Evolutionary conservation across 163 green algal genomes (phyloP).

Genomic region (Coccomyxa subellipsoidea): DNA sequence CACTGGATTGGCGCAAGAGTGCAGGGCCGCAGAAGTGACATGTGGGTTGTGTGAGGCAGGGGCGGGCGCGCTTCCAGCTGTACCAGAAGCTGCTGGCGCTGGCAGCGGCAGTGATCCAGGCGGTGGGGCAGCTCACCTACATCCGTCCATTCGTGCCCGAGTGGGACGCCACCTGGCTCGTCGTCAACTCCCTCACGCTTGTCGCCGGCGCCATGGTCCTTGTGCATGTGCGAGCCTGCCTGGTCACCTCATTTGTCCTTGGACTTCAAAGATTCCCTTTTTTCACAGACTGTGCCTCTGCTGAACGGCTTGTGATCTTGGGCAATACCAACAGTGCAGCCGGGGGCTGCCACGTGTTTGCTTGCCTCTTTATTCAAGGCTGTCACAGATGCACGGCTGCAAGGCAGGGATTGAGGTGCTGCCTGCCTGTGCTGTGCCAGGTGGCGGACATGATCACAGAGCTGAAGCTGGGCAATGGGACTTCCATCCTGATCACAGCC

Average conservation of each 20-base stretch:
- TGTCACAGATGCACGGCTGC: too few relatives aligned
- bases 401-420: neutral
- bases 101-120: constrained; percentile 83
- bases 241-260: too few relatives aligned
- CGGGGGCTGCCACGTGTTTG: too few relatives aligned
- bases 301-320: too few relatives aligned
- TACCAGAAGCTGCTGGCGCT: constrained; percentile 72
- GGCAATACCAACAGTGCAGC: too few relatives aligned
- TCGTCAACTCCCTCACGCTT: constrained; percentile 58
- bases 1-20: neutral
- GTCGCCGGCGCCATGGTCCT: constrained; percentile 83
- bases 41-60: constrained; percentile 41
- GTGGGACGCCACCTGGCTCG: constrained; percentile 69
- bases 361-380: too few relatives aligned
- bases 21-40: too few relatives aligned
- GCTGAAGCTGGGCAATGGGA: constrained; percentile 93
- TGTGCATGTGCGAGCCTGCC: constrained; percentile 58
- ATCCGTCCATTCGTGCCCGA: constrained; percentile 68
- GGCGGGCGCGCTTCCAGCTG: constrained; percentile 82
- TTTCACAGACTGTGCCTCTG: too few relatives aligned
- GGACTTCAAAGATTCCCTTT: too few relatives aligned
- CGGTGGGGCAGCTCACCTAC: constrained; percentile 79
- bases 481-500: constrained; percentile 86
- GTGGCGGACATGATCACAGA: constrained; percentile 71
- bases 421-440: constrained; percentile 19